Evolutionary conservation across 805 yeast species (phyloP).

Genomic region (Wickerhamiella cacticola): DNA sequence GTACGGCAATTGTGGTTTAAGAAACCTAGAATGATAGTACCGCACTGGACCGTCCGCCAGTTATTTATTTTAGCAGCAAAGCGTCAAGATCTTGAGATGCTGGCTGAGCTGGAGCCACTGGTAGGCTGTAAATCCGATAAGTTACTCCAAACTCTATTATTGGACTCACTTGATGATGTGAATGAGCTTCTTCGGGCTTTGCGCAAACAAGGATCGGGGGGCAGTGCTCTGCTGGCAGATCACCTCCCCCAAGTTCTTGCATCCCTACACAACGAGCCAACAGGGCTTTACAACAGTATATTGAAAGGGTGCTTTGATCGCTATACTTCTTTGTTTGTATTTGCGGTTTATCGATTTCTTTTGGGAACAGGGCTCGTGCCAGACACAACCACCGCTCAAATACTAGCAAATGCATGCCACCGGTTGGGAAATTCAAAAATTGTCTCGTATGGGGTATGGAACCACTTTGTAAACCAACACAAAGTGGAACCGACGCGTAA

Average conservation of each 20-base stretch:
- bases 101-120: constrained; percentile 10
- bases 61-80: constrained; percentile 2
- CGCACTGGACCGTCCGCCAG: constrained; percentile 1
- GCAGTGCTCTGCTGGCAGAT: background rate
- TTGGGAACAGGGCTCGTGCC: constrained; percentile 13
- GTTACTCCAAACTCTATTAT: background rate
- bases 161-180: background rate
- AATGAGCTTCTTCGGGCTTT: background rate
- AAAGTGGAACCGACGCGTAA: constrained; percentile 17
- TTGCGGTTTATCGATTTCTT: constrained; percentile 17
- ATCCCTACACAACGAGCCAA: background rate
- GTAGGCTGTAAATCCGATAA: background rate
- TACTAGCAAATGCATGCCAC: constrained; percentile 22
- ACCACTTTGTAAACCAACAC: constrained; percentile 15
- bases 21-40: background rate
- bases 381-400: constrained; percentile 16
- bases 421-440: constrained; percentile 26
- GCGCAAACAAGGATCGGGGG: background rate
- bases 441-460: constrained; percentile 21
- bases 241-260: background rate
- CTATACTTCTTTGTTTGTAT: constrained; percentile 17
- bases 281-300: constrained; percentile 3
- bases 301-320: background rate
- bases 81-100: constrained; percentile 1
- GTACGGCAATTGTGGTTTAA: background rate